These are phyloP conservation scores for Tricholoma hemisulphureum DNA, from an alignment of 768 basidiomycete species.

Conservation along the genomic window DNA sequence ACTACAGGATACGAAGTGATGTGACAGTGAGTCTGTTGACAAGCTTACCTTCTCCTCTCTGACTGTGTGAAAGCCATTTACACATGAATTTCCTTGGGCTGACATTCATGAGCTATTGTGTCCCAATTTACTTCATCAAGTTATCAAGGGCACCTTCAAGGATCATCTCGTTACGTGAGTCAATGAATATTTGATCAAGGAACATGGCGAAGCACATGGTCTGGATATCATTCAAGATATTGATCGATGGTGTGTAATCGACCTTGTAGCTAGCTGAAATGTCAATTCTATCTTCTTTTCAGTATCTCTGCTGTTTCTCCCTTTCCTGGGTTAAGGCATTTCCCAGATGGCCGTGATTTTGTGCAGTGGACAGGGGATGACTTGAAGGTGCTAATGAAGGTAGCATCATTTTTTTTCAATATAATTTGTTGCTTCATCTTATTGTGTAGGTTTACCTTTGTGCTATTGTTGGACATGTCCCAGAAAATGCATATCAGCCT, in stretches of 20 bases:
- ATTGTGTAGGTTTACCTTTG: slow-evolving; percentile 5
- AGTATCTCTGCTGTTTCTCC: neutral
- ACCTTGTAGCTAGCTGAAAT: neutral
- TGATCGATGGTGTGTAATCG: slow-evolving; percentile 20
- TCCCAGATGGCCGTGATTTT: neutral
- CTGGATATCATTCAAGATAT: slow-evolving; percentile 27
- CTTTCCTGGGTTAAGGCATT: neutral
- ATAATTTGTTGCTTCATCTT: neutral
- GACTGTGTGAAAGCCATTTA: slow-evolving; percentile 24
- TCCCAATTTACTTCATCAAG: slow-evolving; percentile 31
- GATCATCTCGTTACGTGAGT: slow-evolving; percentile 33
- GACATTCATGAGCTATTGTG: slow-evolving; percentile 31
- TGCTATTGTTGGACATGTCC: slow-evolving; percentile 4
- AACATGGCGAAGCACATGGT: slow-evolving; percentile 15
- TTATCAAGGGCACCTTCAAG: slow-evolving; percentile 32
- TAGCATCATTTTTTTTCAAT: neutral
- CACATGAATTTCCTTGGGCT: slow-evolving; percentile 25
- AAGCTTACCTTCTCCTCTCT: neutral
- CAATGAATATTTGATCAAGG: slow-evolving; percentile 17
- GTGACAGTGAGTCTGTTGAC: neutral
- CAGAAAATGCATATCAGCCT: slow-evolving; percentile 12
- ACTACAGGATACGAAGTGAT: slow-evolving; percentile 28
- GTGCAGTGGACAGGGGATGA: neutral
- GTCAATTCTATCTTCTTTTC: neutral
- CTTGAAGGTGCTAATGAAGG: neutral